Evolutionary conservation across 148 eudicot genomes (phyloP), one percentile per base, ranked within the genome.

Genomic region (Arbutus unedo): DNA sequence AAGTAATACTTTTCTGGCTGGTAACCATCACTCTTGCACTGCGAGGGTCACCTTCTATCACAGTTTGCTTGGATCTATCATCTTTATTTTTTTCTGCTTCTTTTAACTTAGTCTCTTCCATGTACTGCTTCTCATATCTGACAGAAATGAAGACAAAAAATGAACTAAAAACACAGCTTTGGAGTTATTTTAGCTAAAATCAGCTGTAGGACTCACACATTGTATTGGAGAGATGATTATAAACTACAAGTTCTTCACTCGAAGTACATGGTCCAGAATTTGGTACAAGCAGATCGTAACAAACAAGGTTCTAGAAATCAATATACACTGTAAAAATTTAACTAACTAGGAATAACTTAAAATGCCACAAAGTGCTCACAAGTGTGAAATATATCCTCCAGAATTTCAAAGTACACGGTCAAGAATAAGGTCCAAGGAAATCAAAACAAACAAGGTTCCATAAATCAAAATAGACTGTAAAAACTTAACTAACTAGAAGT

Each of bases 371-470:
- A 89, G 83, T 92, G 87, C 89, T 88, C 84, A 92, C 95, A 67
- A 92, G 91, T 21, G 89, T 87, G 81, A 92, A 92, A 82, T 92
- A 92, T 44, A 92, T 89, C 81, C 92, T 89, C 95, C 95, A 92
- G 84, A 92, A 92, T 79, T 86, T 91, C 38, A 31, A 31, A 31
- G 38, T 31, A 31, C 38, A 31, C 1, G 38, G 38, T 31, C 38
- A 31, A 31, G 38, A 31, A 31, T 31, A 31, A 1, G 38, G 38
- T 31, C 0, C 38, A 31, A 31, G 38, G 38, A 31, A 31, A n/a
- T n/a, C n/a, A n/a, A n/a, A n/a, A n/a, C n/a, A n/a, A 31, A 31
- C 38, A 31, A 31, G 38, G 38, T 31, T 31, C 38, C 38, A 31
- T 0, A 31, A 31, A 31, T 31, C 38, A 31, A 31, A 19, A n/a